Conservation (phyloP, 768 basidiomycete species). For the Tricholoma saponaceum region DNA sequence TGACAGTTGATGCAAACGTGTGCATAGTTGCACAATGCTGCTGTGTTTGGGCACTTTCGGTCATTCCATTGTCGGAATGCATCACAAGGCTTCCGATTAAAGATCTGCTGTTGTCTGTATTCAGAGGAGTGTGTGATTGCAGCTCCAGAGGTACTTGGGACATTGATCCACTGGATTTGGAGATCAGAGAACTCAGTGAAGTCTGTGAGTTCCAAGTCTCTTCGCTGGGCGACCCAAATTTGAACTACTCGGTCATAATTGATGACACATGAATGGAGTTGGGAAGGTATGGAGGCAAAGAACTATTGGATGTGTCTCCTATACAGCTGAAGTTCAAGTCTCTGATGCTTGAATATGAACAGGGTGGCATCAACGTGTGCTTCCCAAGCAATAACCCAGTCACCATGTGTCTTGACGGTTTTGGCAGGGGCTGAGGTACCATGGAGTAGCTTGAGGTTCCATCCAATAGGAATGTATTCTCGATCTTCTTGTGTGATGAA, state of each 20-base stretch:
- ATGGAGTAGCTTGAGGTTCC: neutral
- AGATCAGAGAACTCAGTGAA: constrained; percentile 10
- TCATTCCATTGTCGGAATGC: constrained; percentile 12
- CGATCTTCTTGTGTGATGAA: constrained; percentile 5
- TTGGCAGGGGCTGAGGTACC: constrained; percentile 6
- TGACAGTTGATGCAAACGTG: constrained; percentile 15
- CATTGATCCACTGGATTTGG: constrained; percentile 11
- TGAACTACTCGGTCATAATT: constrained; percentile 21
- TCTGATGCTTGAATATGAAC: constrained; percentile 21
- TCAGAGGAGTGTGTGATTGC: too few relatives aligned
- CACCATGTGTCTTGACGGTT: constrained; percentile 8
- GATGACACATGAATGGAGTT: constrained; percentile 18
- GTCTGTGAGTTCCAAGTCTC: constrained; percentile 13
- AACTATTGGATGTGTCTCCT: constrained; percentile 14
- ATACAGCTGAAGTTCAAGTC: constrained; percentile 17
- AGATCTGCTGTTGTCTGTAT: too few relatives aligned
- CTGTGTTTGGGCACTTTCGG: constrained; percentile 10
- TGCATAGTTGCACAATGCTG: constrained; percentile 9
- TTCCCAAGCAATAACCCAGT: constrained; percentile 25
- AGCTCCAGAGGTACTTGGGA: neutral
- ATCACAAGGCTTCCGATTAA: constrained; percentile 6
- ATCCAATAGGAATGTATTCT: neutral
- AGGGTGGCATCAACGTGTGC: constrained; percentile 7
- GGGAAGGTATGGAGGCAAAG: constrained; percentile 5
- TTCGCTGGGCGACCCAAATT: constrained; percentile 1